These are phyloP conservation scores for Cyclostephanos invisitatus DNA, from an alignment of 108 stramenopile genomes.

Conservation along the genomic window DNA sequence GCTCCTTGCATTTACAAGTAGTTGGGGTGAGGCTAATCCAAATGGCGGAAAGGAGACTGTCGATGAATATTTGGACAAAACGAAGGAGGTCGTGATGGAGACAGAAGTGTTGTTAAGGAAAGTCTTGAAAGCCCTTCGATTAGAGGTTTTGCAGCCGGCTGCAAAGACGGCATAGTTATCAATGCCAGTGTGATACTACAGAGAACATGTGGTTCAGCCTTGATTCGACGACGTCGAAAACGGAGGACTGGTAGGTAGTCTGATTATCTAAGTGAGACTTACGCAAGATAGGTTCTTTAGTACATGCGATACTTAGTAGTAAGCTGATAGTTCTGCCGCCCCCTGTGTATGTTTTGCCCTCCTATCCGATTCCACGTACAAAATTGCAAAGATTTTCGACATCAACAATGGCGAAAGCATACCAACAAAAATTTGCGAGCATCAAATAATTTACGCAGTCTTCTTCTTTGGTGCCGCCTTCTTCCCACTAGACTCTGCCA, in stretches of 20 bases:
- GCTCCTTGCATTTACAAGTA: conserved; percentile 59
- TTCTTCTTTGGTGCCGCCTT: conserved; percentile 60
- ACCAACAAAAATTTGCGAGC: not conserved
- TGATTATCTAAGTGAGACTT: no score
- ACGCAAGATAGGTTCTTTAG: no score
- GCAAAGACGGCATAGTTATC: conserved; percentile 34
- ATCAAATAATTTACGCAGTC: conserved; percentile 39
- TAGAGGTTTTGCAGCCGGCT: conserved; percentile 63
- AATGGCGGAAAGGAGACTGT: conserved; percentile 79
- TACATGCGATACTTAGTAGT: no score
- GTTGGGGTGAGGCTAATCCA: conserved; percentile 73
- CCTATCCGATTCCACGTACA: not conserved
- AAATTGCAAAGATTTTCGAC: not conserved
- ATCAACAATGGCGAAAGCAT: not conserved
- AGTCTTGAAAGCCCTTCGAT: conserved; percentile 58
- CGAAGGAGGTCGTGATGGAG: conserved; percentile 62
- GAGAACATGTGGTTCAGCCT: not conserved
- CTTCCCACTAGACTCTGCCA: conserved; percentile 53
- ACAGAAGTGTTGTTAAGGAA: conserved; percentile 62
- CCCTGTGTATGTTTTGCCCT: not conserved
- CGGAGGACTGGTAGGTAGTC: no score
- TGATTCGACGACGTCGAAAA: not conserved
- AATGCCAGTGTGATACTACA: not conserved
- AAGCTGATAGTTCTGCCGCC: no score
- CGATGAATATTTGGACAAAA: conserved; percentile 78